These are phyloP conservation scores for Pseudonitzschia multiseries DNA, from an alignment of 108 stramenopile genomes.

Conservation along the genomic window DNA sequence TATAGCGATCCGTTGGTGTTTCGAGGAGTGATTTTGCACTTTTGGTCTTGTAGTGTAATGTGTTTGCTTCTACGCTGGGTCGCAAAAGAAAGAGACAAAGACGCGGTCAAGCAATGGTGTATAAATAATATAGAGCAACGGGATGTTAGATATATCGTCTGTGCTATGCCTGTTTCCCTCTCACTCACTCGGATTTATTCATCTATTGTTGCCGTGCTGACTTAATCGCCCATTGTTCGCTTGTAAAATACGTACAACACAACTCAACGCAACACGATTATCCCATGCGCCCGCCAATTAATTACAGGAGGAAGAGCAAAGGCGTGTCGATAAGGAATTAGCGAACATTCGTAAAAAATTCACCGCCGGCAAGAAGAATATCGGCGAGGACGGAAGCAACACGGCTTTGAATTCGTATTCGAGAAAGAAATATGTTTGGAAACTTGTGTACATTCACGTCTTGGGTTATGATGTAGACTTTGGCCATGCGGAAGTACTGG, in stretches of 20 bases:
- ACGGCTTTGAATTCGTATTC: constrained; percentile 86
- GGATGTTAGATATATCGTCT: neutral
- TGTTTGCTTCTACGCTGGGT: neutral
- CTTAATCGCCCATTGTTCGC: neutral
- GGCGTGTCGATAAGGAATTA: constrained; percentile 95
- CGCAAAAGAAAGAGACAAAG: too few relatives aligned
- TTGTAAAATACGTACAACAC: neutral
- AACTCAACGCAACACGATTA: neutral
- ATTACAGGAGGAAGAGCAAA: constrained; percentile 81
- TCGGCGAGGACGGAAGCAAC: constrained; percentile 75
- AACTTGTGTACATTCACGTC: constrained; percentile 97
- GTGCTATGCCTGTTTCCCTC: neutral
- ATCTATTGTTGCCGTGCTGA: neutral
- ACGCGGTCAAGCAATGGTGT: too few relatives aligned
- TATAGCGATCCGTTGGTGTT: neutral
- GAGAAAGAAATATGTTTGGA: constrained; percentile 99
- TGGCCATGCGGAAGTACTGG: constrained; percentile 94
- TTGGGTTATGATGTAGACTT: constrained; percentile 99
- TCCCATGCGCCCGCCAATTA: neutral
- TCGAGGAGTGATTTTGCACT: neutral
- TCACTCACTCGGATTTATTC: neutral
- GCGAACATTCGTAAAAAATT: constrained; percentile 99
- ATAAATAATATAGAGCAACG: too few relatives aligned
- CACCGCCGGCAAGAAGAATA: constrained; percentile 70
- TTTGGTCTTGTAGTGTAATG: neutral